These are phyloP conservation scores for Argentina anserina DNA, from an alignment of 306 rosid genomes.

Conservation along the genomic window DNA sequence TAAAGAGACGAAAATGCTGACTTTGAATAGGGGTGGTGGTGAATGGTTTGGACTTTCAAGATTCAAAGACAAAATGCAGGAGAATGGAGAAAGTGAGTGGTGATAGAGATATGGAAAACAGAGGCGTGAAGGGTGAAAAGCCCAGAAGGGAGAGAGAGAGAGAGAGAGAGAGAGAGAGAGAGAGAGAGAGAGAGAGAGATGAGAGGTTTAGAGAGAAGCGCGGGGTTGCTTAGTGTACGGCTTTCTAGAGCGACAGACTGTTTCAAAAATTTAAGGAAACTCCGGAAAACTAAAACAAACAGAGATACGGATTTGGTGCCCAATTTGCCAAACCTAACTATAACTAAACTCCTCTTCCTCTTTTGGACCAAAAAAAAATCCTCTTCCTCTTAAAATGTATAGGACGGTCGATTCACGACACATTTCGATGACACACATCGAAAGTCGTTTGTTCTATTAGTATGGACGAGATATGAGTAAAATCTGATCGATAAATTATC, in stretches of 20 bases:
- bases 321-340: too few relatives aligned
- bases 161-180: neutral
- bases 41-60: slow-evolving; percentile 11
- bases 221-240: slow-evolving; percentile 15
- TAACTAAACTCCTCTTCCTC: too few relatives aligned
- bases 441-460: too few relatives aligned
- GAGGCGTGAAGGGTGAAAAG: neutral
- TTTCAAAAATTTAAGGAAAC: neutral
- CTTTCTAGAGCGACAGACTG: neutral
- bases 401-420: too few relatives aligned
- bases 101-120: neutral
- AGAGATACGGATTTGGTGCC: neutral
- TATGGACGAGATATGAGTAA: too few relatives aligned
- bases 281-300: neutral
- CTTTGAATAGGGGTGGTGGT: slow-evolving; percentile 20
- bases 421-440: too few relatives aligned
- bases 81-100: slow-evolving; percentile 15
- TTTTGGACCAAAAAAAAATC: too few relatives aligned
- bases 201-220: slow-evolving; percentile 1
- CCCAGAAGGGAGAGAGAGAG: neutral
- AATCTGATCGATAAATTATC: too few relatives aligned
- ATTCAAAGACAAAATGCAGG: slow-evolving; percentile 31
- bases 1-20: slow-evolving; percentile 44
- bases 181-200: neutral
- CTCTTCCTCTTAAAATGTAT: too few relatives aligned